Conservation (phyloP, 352 stramenopile genomes). For the Pythium dissotocum region DNA sequence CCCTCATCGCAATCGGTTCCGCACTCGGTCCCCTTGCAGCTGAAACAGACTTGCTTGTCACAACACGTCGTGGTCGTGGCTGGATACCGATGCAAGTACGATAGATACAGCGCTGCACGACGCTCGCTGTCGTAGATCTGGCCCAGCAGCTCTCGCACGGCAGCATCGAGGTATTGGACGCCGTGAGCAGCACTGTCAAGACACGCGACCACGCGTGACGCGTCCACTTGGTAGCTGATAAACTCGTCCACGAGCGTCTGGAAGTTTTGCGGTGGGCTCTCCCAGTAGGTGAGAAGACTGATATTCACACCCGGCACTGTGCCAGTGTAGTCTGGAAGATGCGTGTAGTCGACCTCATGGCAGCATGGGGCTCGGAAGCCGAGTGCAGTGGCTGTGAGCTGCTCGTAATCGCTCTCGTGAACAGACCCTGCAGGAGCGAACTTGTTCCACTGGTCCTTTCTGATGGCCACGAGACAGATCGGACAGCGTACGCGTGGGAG, state of each 20-base stretch:
- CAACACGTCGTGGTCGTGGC: neutral
- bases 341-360: neutral
- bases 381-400: neutral
- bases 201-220: neutral
- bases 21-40: neutral
- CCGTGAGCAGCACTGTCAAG: neutral
- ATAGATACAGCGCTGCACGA: neutral
- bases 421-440: neutral
- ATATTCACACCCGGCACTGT: neutral
- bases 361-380: neutral
- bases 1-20: neutral
- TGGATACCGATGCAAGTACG: constrained; percentile 6
- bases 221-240: neutral
- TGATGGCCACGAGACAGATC: constrained; percentile 34
- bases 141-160: neutral
- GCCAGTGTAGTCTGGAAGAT: neutral
- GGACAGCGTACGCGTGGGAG: constrained; percentile 39
- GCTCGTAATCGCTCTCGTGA: neutral
- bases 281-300: neutral
- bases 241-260: neutral
- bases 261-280: neutral
- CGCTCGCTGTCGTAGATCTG: constrained; percentile 4
- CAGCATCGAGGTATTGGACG: neutral
- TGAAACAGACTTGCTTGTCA: neutral
- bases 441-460: constrained; percentile 8